Evolutionary conservation across 768 basidiomycete genomes (phyloP).

Genomic region (Hemileccinum rubropunctum): DNA sequence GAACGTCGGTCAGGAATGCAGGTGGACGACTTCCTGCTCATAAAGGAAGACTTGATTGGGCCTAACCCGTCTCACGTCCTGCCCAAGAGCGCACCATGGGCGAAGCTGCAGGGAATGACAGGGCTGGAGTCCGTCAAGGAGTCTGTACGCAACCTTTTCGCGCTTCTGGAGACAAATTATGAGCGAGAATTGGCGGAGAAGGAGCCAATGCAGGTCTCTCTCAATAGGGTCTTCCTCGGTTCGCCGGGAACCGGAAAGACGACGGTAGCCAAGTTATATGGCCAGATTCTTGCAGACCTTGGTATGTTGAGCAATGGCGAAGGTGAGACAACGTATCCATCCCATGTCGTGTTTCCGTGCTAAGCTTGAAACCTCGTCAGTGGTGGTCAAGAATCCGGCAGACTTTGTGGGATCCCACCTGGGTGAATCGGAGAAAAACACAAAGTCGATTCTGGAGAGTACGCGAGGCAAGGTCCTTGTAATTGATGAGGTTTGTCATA

Average conservation of each 20-base stretch:
- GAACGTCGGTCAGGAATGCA: slow-evolving; percentile 39
- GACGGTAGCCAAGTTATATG: slow-evolving; percentile 67
- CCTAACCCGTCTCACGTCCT: slow-evolving; percentile 56
- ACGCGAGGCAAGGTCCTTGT: slow-evolving; percentile 66
- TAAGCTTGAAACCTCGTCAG: slow-evolving; percentile 30
- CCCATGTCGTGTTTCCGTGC: not conserved
- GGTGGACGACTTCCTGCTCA: slow-evolving; percentile 52
- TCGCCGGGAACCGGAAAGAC: slow-evolving; percentile 75
- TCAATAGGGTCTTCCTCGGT: slow-evolving; percentile 68
- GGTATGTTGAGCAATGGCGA: slow-evolving; percentile 70
- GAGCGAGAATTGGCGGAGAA: slow-evolving; percentile 55
- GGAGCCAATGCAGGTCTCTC: slow-evolving; percentile 49
- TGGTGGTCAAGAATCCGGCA: slow-evolving; percentile 65
- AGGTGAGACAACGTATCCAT: slow-evolving; percentile 39
- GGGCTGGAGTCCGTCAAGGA: slow-evolving; percentile 60
- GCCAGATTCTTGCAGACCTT: slow-evolving; percentile 58
- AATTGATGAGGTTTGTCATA: slow-evolving; percentile 57
- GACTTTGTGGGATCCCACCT: slow-evolving; percentile 61
- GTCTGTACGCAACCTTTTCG: slow-evolving; percentile 48
- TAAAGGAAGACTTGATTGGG: slow-evolving; percentile 59
- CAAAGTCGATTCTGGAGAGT: slow-evolving; percentile 59
- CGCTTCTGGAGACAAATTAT: slow-evolving; percentile 53
- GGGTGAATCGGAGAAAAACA: slow-evolving; percentile 62
- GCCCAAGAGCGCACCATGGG: slow-evolving; percentile 47
- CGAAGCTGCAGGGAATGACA: slow-evolving; percentile 48